These are phyloP conservation scores for Russula virescens DNA, from an alignment of 768 basidiomycete genomes.

Conservation along the genomic window DNA sequence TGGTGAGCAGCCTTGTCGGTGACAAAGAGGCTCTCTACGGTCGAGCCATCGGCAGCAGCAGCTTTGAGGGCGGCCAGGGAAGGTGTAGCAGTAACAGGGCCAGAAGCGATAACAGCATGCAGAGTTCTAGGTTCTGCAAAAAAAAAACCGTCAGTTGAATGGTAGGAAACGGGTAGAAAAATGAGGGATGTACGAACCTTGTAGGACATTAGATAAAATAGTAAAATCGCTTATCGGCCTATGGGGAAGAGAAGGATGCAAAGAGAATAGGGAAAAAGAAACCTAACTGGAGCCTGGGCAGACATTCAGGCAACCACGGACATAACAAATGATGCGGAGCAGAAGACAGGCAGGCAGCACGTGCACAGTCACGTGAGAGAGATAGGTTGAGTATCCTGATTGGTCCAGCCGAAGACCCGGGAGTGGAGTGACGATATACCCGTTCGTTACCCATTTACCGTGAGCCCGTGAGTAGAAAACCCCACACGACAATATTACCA, in stretches of 20 bases:
- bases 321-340: too few relatives aligned
- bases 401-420: too few relatives aligned
- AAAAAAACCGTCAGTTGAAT: slow-evolving; percentile 17
- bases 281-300: too few relatives aligned
- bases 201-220: slow-evolving; percentile 32
- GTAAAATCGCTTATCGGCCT: slow-evolving; percentile 28
- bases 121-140: slow-evolving; percentile 53
- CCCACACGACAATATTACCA: too few relatives aligned
- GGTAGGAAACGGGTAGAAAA: background rate
- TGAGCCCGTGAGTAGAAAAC: too few relatives aligned
- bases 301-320: too few relatives aligned
- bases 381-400: too few relatives aligned
- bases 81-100: slow-evolving; percentile 52
- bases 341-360: too few relatives aligned
- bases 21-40: slow-evolving; percentile 67
- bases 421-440: too few relatives aligned
- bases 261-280: slow-evolving; percentile 55
- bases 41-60: slow-evolving; percentile 36
- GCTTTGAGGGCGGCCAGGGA: slow-evolving; percentile 72
- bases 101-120: slow-evolving; percentile 69
- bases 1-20: slow-evolving; percentile 81
- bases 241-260: slow-evolving; percentile 36
- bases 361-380: too few relatives aligned
- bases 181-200: slow-evolving; percentile 36
- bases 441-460: too few relatives aligned